phyloP scores from a whole-genome alignment of 768 basidiomycete species.

The Xerocomellus amylosporus region DNA sequence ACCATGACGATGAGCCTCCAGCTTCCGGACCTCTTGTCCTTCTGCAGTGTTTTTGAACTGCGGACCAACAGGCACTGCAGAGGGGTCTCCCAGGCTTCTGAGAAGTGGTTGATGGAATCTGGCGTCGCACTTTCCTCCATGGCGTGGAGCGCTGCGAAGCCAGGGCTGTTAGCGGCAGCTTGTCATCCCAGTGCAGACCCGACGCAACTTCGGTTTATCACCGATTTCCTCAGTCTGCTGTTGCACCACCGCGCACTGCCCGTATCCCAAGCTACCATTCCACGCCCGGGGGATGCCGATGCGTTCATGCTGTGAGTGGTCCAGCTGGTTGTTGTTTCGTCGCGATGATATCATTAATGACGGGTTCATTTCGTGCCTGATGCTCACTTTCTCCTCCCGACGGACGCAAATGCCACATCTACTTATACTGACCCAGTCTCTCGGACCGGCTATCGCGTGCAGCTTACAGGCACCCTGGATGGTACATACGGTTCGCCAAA shows the following conservation, averaged over 20 bases:
- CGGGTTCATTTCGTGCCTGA: constrained; percentile 4
- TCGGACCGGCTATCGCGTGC: constrained; percentile 37
- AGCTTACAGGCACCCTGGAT: constrained; percentile 35
- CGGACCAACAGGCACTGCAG: constrained; percentile 29
- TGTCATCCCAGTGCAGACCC: constrained; percentile 59
- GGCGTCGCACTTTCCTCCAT: constrained; percentile 21
- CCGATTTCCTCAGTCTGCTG: constrained; percentile 48
- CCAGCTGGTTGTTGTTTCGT: background rate
- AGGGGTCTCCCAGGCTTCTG: constrained; percentile 27
- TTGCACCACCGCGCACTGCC: constrained; percentile 36
- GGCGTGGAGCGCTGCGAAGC: constrained; percentile 32
- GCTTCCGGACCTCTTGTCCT: constrained; percentile 28
- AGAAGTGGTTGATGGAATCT: constrained; percentile 26
- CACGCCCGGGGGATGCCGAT: constrained; percentile 8
- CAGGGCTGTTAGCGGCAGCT: constrained; percentile 54
- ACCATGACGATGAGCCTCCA: constrained; percentile 27
- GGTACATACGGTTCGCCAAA: constrained; percentile 42
- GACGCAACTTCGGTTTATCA: constrained; percentile 51
- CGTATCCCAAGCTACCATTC: constrained; percentile 1
- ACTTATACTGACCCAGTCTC: constrained; percentile 30
- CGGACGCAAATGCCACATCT: background rate
- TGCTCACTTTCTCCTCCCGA: background rate
- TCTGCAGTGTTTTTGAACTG: constrained; percentile 26
- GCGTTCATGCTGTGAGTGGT: constrained; percentile 23
- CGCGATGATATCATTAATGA: constrained; percentile 10